Percentiles rank a stretch among this genome's conserved stretches.
Evolutionary conservation across 768 basidiomycete genomes (phyloP).

Genomic region (Boletus speciosus): DNA sequence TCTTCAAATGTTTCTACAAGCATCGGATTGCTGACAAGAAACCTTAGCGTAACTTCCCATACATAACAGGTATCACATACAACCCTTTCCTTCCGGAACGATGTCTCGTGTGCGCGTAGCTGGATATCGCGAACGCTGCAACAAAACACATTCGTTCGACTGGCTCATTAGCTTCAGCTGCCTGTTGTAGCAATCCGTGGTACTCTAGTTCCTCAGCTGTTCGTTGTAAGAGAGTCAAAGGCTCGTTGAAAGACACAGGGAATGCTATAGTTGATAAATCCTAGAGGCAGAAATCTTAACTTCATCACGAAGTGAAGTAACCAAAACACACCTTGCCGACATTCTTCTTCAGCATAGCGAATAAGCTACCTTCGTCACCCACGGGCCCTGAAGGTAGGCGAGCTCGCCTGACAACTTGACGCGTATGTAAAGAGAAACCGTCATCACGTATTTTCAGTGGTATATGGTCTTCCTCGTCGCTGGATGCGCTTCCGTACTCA

Average conservation of each 20-base stretch:
- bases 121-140: conserved; percentile 81
- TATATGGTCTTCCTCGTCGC: conserved; percentile 42
- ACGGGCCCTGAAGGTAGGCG: conserved; percentile 56
- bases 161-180: conserved; percentile 53
- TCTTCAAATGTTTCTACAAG: conserved; percentile 88
- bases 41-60: conserved; percentile 4
- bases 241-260: conserved; percentile 91
- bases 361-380: conserved; percentile 79
- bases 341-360: conserved; percentile 81
- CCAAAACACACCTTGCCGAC: conserved; percentile 66
- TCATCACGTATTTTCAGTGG: conserved; percentile 1
- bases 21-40: conserved; percentile 71
- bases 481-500: conserved; percentile 41
- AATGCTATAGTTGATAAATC: conserved; percentile 79
- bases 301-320: background rate
- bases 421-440: conserved; percentile 7
- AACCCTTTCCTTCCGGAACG: conserved; percentile 85
- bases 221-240: conserved; percentile 76
- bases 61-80: conserved; percentile 43
- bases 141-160: conserved; percentile 70
- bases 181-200: conserved; percentile 61
- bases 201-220: conserved; percentile 86
- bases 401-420: conserved; percentile 47
- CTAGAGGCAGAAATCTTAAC: conserved; percentile 34
- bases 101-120: conserved; percentile 77